These are phyloP conservation scores for Boletus subparvulus DNA, from an alignment of 768 basidiomycete species.

Conservation along the genomic window DNA sequence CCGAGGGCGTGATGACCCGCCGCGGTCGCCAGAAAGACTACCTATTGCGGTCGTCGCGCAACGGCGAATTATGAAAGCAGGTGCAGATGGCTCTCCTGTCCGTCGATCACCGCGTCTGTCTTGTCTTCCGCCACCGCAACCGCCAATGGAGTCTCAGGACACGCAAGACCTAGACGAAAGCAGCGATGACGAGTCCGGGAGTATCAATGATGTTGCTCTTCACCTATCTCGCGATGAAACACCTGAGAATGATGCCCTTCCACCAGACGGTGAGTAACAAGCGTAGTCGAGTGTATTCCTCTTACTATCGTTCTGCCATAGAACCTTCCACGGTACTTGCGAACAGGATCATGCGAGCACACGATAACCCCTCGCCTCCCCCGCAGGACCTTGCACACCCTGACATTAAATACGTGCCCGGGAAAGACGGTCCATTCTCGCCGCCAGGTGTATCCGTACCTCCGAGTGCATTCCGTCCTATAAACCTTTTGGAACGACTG, in stretches of 20 bases:
- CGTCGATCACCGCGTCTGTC: conserved; percentile 56
- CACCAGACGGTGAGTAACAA: conserved; percentile 44
- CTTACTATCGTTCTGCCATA: conserved; percentile 22
- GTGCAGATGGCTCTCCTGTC: conserved; percentile 32
- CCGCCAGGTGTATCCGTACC: conserved; percentile 16
- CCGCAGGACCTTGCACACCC: conserved; percentile 32
- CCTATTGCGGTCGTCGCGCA: conserved; percentile 36
- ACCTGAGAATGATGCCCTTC: conserved; percentile 45
- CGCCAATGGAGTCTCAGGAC: conserved; percentile 16
- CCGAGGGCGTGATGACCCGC: conserved; percentile 50
- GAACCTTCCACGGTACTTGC: conserved; percentile 72
- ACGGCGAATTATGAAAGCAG: conserved; percentile 29
- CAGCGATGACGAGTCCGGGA: conserved; percentile 34
- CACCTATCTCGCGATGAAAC: conserved; percentile 43
- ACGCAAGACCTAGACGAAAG: conserved; percentile 20
- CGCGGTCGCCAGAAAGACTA: conserved; percentile 53
- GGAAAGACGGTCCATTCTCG: conserved; percentile 19
- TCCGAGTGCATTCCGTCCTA: conserved; percentile 33
- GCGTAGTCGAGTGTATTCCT: neutral
- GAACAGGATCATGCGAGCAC: conserved; percentile 62
- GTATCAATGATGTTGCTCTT: conserved; percentile 23
- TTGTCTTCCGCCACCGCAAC: conserved; percentile 33
- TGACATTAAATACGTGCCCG: conserved; percentile 15
- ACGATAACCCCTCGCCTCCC: conserved; percentile 75
- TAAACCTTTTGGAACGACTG: conserved; percentile 32